Evolutionary conservation across 768 basidiomycete genomes (phyloP), one percentile per base, ranked within the genome.

Genomic region (Scleroderma bovista): DNA sequence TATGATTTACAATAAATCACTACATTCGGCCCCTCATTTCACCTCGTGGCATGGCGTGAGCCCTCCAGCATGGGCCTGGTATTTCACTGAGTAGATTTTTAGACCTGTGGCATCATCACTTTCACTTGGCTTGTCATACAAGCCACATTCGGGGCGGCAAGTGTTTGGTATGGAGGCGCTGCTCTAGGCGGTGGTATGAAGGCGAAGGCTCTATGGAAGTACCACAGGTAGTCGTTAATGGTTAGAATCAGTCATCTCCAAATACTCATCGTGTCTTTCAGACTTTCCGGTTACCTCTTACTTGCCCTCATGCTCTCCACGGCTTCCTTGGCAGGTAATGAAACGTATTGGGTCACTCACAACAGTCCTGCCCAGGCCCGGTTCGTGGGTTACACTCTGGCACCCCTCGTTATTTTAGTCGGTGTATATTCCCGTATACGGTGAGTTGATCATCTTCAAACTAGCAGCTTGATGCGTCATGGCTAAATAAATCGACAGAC

Each of bases 151-250:
- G 90, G 90, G 6, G 86, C 74, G 3, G 81, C 78, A n/a, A 87
- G 84, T 44, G 86, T 89, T 15, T 90, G 88, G 88, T 82, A 75
- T 52, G 74, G 69, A 7, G 89, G 89, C 11, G 73, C 72, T 15
- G 71, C 73, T 1, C 86, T 91, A 60, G 88, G 89, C 5, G 87
- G 88, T 1, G 81, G 78, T 13, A 64, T 72, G 39, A 83, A 78
- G 61, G 87, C 88, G 13, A 92, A 88, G 63, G 63, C 70, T 1
- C 51, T 91, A 17, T 93, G 89, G 85, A 93, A 91, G 62, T 92
- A 88, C 56, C 90, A 93, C 59, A 71, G 90, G 84, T 41, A 26
- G 24, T 22, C n/a, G 16, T 24, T 4, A 19, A 34, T 10, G 11
- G 29, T 23, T 17, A 19, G 38, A n/a, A 51, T 37, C 23, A 44